Conservation (phyloP, 2,329 filamentous ascomycete genomes). For the Aspergillus fijiensis region DNA sequence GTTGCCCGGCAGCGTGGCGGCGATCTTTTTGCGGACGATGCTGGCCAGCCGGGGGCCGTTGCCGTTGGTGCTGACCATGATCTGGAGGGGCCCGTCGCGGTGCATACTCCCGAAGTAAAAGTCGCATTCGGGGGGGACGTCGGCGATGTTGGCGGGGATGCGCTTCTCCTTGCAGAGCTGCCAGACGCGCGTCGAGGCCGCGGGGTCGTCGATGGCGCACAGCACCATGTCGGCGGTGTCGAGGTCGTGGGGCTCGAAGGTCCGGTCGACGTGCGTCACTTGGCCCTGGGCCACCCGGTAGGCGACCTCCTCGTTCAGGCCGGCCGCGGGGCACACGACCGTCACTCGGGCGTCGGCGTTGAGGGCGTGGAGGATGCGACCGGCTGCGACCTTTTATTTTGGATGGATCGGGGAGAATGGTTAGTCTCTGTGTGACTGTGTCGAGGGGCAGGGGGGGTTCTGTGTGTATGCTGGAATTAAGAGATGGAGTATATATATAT, state of each 20-base stretch:
- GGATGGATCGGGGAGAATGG: too few relatives aligned
- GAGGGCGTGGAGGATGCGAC: conserved; percentile 88
- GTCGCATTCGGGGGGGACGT: conserved; percentile 94
- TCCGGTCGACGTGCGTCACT: conserved; percentile 76
- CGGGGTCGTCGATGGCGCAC: conserved; percentile 88
- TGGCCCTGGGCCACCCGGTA: conserved; percentile 74
- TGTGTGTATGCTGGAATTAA: not conserved
- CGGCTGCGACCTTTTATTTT: conserved; percentile 75
- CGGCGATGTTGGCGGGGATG: conserved; percentile 91
- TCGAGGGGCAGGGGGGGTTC: too few relatives aligned
- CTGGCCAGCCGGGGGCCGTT: conserved; percentile 91
- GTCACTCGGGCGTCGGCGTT: conserved; percentile 91
- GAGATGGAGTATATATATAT: conserved; percentile 14
- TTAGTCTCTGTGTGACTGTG: not conserved
- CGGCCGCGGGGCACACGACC: conserved; percentile 74
- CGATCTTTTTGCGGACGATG: conserved; percentile 80
- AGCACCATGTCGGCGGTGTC: conserved; percentile 83
- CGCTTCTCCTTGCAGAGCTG: conserved; percentile 83
- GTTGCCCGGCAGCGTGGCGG: conserved; percentile 69
- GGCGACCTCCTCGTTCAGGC: conserved; percentile 85
- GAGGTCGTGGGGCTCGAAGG: conserved; percentile 84
- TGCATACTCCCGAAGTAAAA: conserved; percentile 98
- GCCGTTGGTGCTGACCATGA: conserved; percentile 98
- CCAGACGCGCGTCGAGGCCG: conserved; percentile 87
- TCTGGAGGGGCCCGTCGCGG: conserved; percentile 89